Conservation (phyloP, 345 rosid genomes). For the Pugionium dolabratum region DNA sequence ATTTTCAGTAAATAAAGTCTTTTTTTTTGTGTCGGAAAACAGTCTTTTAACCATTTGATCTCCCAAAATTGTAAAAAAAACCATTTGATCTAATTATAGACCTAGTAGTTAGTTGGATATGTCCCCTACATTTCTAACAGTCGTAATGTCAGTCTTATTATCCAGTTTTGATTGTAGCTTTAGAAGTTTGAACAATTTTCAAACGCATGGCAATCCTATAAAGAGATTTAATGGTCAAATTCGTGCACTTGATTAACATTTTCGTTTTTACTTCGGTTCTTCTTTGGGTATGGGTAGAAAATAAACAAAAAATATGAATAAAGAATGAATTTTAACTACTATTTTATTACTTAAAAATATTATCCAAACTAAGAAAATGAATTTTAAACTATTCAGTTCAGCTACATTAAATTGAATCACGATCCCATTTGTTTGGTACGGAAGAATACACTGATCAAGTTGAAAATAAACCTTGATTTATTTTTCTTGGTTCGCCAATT, state of each 20-base stretch:
- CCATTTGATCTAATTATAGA: no score
- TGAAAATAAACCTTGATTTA: background rate
- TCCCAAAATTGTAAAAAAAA: background rate
- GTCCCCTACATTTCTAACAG: conserved; percentile 26
- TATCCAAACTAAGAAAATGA: background rate
- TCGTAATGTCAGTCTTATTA: background rate
- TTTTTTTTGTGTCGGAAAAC: background rate
- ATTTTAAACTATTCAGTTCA: background rate
- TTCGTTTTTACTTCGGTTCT: no score
- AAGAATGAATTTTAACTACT: no score
- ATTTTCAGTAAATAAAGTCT: background rate
- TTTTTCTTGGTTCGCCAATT: background rate
- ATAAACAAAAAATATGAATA: no score
- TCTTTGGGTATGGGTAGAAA: no score
- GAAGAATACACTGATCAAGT: background rate
- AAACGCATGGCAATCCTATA: no score
- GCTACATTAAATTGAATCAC: background rate
- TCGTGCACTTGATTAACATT: no score
- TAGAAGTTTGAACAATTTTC: no score
- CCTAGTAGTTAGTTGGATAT: background rate
- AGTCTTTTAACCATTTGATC: background rate
- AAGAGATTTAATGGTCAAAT: no score
- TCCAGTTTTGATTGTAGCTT: background rate
- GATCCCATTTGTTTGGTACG: background rate
- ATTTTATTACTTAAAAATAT: no score